These are phyloP conservation scores for Beta vulgaris DNA, from an alignment of 148 eudicot species.

Conservation along the genomic window DNA sequence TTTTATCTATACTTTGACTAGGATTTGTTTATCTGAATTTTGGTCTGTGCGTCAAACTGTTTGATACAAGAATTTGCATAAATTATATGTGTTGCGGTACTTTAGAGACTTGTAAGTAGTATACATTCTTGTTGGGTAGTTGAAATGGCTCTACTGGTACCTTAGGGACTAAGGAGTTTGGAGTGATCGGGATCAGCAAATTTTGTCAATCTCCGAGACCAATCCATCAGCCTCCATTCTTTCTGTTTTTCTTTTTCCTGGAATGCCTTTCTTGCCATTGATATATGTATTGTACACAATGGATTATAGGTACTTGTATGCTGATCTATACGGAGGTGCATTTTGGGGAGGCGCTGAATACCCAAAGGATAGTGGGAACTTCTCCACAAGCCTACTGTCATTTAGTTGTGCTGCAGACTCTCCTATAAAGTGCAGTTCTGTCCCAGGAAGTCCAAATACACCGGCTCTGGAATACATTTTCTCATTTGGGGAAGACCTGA, in stretches of 20 bases:
- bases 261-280: not conserved
- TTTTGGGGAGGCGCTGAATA: conserved; percentile 71
- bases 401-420: conserved; percentile 65
- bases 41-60: too few relatives aligned
- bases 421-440: conserved; percentile 54
- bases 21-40: too few relatives aligned
- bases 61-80: too few relatives aligned
- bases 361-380: conserved; percentile 70
- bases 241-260: not conserved
- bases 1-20: too few relatives aligned
- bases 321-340: conserved; percentile 64
- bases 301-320: conserved; percentile 63
- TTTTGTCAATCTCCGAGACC: not conserved
- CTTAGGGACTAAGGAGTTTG: too few relatives aligned
- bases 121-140: too few relatives aligned
- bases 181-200: too few relatives aligned
- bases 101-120: too few relatives aligned
- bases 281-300: not conserved
- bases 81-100: too few relatives aligned
- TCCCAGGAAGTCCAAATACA: conserved; percentile 49
- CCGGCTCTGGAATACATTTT: conserved; percentile 66
- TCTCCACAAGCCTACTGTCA: conserved; percentile 39
- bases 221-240: too few relatives aligned
- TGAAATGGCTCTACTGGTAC: too few relatives aligned
- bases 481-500: conserved; percentile 78